A percentile compares a stretch with the other conserved stretches of the same genome.
Evolutionary conservation across 1,284 basidiomycete species (phyloP).

Genomic region (Mrakiaceae sp.): DNA sequence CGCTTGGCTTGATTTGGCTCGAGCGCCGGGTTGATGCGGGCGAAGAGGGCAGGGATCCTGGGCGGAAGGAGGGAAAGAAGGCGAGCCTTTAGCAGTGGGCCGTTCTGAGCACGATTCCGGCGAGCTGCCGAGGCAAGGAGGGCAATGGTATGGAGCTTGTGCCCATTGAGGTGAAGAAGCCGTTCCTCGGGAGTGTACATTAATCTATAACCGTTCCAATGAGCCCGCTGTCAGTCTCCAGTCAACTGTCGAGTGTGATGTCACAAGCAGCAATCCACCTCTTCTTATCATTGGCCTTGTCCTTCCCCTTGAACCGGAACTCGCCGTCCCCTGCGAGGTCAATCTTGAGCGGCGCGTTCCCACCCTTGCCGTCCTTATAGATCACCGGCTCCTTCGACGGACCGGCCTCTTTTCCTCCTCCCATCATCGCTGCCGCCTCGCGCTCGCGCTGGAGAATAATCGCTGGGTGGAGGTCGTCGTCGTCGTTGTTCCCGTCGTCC

Average conservation of each 20-base stretch:
- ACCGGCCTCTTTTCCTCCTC: not conserved
- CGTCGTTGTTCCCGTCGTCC: not conserved
- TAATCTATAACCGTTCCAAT: not conserved
- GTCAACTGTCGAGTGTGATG: not conserved
- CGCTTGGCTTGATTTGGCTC: slow-evolving; percentile 67
- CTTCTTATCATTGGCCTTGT: not conserved
- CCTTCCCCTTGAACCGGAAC: not conserved
- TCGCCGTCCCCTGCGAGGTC: slow-evolving; percentile 1
- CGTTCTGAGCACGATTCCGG: slow-evolving; percentile 78
- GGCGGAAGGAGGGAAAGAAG: slow-evolving; percentile 74
- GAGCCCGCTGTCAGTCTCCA: not conserved
- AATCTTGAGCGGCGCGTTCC: slow-evolving; percentile 4
- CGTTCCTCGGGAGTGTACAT: slow-evolving; percentile 46
- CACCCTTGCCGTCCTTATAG: not conserved
- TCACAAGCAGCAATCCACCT: not conserved
- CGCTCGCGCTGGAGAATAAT: not conserved
- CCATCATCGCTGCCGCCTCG: not conserved
- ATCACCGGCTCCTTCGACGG: not conserved
- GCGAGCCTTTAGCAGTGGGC: slow-evolving; percentile 62
- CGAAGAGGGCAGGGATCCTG: slow-evolving; percentile 62
- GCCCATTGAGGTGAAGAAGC: slow-evolving; percentile 58
- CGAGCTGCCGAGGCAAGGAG: slow-evolving; percentile 63
- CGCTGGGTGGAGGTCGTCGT: not conserved
- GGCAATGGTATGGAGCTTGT: slow-evolving; percentile 74
- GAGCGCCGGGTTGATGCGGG: slow-evolving; percentile 65